Evolutionary conservation across 331 rosid species (phyloP).

Genomic region (Telfairia occidentalis): DNA sequence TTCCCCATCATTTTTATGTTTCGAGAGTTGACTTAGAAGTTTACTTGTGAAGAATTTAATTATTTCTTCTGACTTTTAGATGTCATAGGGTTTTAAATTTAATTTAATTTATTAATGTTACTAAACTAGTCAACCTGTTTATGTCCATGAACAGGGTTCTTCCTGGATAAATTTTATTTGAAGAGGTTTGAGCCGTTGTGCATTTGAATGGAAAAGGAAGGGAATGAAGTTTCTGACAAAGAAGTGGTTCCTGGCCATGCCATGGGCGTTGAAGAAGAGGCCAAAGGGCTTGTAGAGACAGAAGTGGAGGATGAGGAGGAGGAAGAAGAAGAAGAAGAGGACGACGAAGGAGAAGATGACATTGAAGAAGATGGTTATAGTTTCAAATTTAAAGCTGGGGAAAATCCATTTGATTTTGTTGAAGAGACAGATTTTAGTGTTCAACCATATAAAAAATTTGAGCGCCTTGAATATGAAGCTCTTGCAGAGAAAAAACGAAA

Average conservation of each 20-base stretch:
- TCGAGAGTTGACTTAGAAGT: not conserved
- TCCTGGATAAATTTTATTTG: no score
- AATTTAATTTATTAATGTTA: not conserved
- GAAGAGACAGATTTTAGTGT: slow-evolving; percentile 32
- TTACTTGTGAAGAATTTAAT: not conserved
- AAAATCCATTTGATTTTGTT: slow-evolving; percentile 55
- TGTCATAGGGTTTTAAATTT: not conserved
- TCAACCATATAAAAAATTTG: slow-evolving; percentile 44
- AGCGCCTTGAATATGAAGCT: slow-evolving; percentile 60
- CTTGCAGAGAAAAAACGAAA: slow-evolving; percentile 59
- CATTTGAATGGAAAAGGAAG: slow-evolving; percentile 9
- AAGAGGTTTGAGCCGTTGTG: not conserved
- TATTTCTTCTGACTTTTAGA: not conserved
- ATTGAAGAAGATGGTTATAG: slow-evolving; percentile 35
- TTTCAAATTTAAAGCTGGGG: slow-evolving; percentile 53
- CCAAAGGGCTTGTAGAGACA: not conserved
- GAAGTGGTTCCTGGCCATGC: slow-evolving; percentile 2
- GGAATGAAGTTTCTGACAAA: not conserved
- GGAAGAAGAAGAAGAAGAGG: slow-evolving; percentile 23
- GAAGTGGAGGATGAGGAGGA: slow-evolving; percentile 19
- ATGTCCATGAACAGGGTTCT: no score
- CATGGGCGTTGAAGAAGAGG: not conserved
- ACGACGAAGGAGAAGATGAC: slow-evolving; percentile 29
- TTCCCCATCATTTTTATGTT: not conserved
- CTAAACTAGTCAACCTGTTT: not conserved